Conservation (phyloP, 306 rosid genomes). For the Castanea sativa region DNA sequence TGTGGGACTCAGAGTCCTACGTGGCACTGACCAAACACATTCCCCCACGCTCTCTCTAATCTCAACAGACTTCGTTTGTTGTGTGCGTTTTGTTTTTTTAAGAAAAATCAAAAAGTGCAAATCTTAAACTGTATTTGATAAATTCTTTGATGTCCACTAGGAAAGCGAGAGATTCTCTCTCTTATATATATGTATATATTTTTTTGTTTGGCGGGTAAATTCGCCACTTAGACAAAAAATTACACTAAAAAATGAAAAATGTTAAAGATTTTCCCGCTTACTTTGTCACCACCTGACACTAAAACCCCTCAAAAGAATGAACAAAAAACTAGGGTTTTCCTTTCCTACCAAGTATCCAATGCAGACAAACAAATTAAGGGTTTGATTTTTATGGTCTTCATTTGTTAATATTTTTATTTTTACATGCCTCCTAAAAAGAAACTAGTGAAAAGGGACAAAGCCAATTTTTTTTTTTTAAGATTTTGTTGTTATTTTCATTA, state of each 20-base stretch:
- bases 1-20: slow-evolving; percentile 39
- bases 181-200: background rate
- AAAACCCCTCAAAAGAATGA: slow-evolving; percentile 30
- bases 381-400: slow-evolving; percentile 12
- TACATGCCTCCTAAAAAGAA: slow-evolving; percentile 42
- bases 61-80: background rate
- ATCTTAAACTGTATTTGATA: slow-evolving; percentile 56
- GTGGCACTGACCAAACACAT: slow-evolving; percentile 20
- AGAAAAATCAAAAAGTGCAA: background rate
- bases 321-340: slow-evolving; percentile 13
- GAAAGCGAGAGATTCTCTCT: slow-evolving; percentile 41
- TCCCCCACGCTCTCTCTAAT: slow-evolving; percentile 5
- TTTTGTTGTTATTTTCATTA: slow-evolving; percentile 34
- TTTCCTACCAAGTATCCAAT: background rate
- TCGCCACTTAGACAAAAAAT: slow-evolving; percentile 13
- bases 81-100: background rate
- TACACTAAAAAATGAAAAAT: slow-evolving; percentile 8
- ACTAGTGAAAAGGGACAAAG: slow-evolving; percentile 32
- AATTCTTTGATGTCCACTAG: slow-evolving; percentile 77
- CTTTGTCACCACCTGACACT: slow-evolving; percentile 16
- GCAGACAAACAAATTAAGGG: slow-evolving; percentile 16
- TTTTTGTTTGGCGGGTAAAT: slow-evolving; percentile 59
- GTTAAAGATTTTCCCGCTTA: slow-evolving; percentile 47
- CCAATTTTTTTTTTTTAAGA: slow-evolving; percentile 21
- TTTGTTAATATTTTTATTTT: background rate